These are phyloP conservation scores for Hypoxylon crocopeplum DNA, from an alignment of 495 filamentous ascomycete species.

Conservation along the genomic window DNA sequence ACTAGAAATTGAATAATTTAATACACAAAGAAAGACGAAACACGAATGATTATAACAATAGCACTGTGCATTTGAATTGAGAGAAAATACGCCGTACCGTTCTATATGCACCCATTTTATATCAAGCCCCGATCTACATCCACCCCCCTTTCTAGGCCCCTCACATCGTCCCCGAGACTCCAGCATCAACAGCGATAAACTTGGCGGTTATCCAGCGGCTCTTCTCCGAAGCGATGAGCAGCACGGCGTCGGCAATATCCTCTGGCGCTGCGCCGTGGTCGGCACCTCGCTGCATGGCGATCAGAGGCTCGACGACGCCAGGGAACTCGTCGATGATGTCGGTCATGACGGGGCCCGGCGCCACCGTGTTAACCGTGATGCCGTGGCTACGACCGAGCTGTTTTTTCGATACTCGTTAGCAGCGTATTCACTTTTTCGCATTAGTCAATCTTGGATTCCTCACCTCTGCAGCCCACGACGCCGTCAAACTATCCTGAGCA, in stretches of 20 bases:
- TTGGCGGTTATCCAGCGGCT: slow-evolving; percentile 60
- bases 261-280: slow-evolving; percentile 39
- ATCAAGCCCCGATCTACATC: no score
- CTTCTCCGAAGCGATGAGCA: slow-evolving; percentile 56
- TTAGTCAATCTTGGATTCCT: no score
- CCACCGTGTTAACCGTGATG: slow-evolving; percentile 50
- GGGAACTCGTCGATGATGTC: slow-evolving; percentile 26
- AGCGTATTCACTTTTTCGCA: no score
- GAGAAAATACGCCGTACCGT: no score
- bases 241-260: slow-evolving; percentile 57
- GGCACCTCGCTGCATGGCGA: slow-evolving; percentile 1
- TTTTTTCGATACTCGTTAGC: no score
- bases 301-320: neutral
- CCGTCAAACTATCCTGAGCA: slow-evolving; percentile 42
- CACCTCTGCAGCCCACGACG: slow-evolving; percentile 38
- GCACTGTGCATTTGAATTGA: no score
- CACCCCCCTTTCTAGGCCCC: neutral
- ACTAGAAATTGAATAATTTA: no score
- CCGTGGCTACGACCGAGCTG: slow-evolving; percentile 45
- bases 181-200: slow-evolving; percentile 55
- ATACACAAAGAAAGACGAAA: no score
- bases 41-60: no score
- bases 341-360: slow-evolving; percentile 43
- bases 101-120: no score
- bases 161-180: slow-evolving; percentile 30